Base-by-base conservation (phyloP, 225 moss, liverwort and hornwort genomes). In the Thuidium tamariscinum region DNA sequence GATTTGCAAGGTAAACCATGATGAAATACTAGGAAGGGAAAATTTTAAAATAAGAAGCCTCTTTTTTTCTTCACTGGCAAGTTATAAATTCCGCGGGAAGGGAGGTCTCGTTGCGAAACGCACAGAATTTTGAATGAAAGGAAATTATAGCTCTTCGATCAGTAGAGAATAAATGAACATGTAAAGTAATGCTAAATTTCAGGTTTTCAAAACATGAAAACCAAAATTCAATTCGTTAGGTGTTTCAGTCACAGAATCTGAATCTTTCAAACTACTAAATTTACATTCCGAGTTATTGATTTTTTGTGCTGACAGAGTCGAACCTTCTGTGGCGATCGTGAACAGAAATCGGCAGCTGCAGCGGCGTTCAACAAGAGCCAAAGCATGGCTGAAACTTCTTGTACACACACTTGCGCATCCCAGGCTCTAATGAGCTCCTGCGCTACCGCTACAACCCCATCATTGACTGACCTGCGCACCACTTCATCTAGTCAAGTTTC, bases 311-410 rank as follows among this genome's bases (percentile, higher is more conserved):
- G 52, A 22, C 29, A 83, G 11, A 83, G 29, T 42, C 82, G 51
- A 88, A 97, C 98, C 85, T 94, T 93, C 41, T 83, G 61, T n/a
- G 93, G 77, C 86, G 96, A 89, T 79, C 94, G 90, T 75, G 94
- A 92, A 85, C 94, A 93, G 80, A 98, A 98, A 79, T 98, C 95
- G 44, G 92, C 88, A 81, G 96, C 95, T 61, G 97, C 92, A 44
- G 92, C 89, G 63, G 92, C 92, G 91, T 97, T 97, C 57, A 98
- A 67, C 37, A 97, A 86, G 23, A 98, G 90, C 97, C 97, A 97
- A 57, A 98, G 86, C 86, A 97, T 89, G 41, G 95, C 85, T 52
- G 94, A 93, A n/a, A 93, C 90, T 92, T 97, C 98, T 61, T 93
- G 88, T 30, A 88, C 85, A 87, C 95, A 93, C 76, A 85, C 89